Evolutionary conservation across 1,284 basidiomycete species (phyloP).

Genomic region (Cutaneotrichosporon dermatis): DNA sequence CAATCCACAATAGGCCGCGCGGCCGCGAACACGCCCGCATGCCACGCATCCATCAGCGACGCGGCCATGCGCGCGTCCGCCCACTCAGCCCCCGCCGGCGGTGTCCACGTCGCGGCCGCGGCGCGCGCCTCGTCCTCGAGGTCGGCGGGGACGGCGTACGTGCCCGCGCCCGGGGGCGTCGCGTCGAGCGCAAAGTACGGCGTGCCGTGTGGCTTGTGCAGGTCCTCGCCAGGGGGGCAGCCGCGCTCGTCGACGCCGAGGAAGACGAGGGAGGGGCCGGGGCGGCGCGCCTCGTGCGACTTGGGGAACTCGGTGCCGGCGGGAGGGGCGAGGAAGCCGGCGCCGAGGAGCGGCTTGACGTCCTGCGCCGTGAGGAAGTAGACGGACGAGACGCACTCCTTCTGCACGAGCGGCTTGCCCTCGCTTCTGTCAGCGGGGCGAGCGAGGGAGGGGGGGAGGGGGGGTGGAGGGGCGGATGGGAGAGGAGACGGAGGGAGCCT

Average conservation of each 20-base stretch:
- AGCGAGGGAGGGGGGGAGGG: neutral
- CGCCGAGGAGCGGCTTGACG: constrained; percentile 63
- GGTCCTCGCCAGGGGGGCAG: constrained; percentile 51
- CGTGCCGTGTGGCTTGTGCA: constrained; percentile 63
- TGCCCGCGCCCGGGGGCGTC: constrained; percentile 50
- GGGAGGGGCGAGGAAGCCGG: constrained; percentile 40
- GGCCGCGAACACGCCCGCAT: constrained; percentile 68
- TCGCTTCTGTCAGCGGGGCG: constrained; percentile 18
- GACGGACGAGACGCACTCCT: constrained; percentile 52
- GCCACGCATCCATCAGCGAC: constrained; percentile 47
- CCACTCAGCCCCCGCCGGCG: constrained; percentile 55
- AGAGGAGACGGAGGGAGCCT: no score
- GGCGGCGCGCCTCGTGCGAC: constrained; percentile 61
- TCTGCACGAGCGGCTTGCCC: constrained; percentile 40
- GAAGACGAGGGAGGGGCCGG: constrained; percentile 57
- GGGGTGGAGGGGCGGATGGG: no score
- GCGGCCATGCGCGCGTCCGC: constrained; percentile 64
- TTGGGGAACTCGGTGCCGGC: constrained; percentile 20
- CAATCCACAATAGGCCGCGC: constrained; percentile 80
- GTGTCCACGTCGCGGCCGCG: constrained; percentile 9
- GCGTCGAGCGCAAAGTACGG: constrained; percentile 78
- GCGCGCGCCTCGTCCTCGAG: neutral
- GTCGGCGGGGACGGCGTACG: constrained; percentile 26
- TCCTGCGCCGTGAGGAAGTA: constrained; percentile 54
- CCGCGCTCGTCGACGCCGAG: constrained; percentile 73